phyloP scores from a whole-genome alignment of 148 eudicot genomes.

The Rhododendron mucronatum region DNA sequence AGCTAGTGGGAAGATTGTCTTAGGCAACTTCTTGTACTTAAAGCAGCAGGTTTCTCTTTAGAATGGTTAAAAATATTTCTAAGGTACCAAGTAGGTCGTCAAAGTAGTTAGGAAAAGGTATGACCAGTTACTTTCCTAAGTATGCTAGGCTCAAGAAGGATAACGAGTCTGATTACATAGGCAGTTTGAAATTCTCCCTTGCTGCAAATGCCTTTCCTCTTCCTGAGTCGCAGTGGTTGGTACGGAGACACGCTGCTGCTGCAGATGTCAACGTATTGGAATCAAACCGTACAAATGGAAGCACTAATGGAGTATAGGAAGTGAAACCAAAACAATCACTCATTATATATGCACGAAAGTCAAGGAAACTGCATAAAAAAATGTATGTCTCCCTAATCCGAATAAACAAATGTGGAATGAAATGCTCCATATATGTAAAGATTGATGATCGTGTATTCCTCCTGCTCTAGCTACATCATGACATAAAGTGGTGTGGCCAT shows the following conservation, averaged over 20 bases:
- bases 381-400: background rate
- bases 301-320: background rate
- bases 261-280: background rate
- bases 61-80: background rate
- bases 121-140: background rate
- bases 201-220: background rate
- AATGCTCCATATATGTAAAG: background rate
- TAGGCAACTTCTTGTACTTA: background rate
- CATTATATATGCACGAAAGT: background rate
- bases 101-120: background rate
- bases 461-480: background rate
- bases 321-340: background rate
- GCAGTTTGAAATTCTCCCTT: background rate
- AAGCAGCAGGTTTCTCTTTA: background rate
- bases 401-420: background rate
- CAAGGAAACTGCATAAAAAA: background rate
- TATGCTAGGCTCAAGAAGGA: background rate
- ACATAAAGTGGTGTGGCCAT: background rate
- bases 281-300: background rate
- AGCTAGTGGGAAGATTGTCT: background rate
- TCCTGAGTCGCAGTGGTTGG: background rate
- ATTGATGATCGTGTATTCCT: background rate
- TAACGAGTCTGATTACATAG: background rate
- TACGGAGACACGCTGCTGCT: background rate
- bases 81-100: background rate